Percentiles rank a stretch among this genome's conserved stretches.
Conservation (phyloP, 495 filamentous ascomycete species). For the Tuber aestivum region DNA sequence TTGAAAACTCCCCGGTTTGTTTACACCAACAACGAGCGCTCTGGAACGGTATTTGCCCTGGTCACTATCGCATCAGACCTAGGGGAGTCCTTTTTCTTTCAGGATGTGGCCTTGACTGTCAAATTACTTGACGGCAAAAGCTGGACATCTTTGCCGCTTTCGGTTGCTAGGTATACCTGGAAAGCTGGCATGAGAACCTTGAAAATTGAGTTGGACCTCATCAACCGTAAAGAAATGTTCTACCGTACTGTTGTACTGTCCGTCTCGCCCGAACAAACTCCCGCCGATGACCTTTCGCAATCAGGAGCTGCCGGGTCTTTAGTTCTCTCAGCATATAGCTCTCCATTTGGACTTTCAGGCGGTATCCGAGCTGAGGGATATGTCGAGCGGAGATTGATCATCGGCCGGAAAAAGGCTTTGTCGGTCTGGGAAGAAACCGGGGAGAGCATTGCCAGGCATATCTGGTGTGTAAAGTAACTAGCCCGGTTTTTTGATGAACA, state of each 20-base stretch:
- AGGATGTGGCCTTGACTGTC: conserved; percentile 54
- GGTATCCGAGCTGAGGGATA: conserved; percentile 47
- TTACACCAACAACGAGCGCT: conserved; percentile 43
- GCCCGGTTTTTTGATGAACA: background rate
- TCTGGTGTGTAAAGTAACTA: conserved; percentile 59
- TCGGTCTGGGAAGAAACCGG: conserved; percentile 82
- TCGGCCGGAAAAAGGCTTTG: conserved; percentile 36
- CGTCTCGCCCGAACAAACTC: conserved; percentile 11
- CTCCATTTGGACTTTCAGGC: conserved; percentile 46
- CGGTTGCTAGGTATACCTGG: conserved; percentile 50
- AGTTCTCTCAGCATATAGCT: conserved; percentile 56
- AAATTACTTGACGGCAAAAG: conserved; percentile 46
- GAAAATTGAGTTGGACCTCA: conserved; percentile 38
- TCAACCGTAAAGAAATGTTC: background rate
- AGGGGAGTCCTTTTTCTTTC: conserved; percentile 72
- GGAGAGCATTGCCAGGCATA: conserved; percentile 88
- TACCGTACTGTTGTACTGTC: conserved; percentile 8
- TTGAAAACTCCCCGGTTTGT: conserved; percentile 57
- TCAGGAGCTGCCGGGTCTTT: conserved; percentile 1
- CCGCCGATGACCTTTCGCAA: conserved; percentile 24
- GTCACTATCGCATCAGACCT: conserved; percentile 87
- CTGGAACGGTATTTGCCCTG: conserved; percentile 48
- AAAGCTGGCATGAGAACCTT: conserved; percentile 52
- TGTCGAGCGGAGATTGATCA: conserved; percentile 52
- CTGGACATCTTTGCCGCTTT: conserved; percentile 46